These are phyloP conservation scores for Chalciporus piperatus DNA, from an alignment of 768 basidiomycete species.

Conservation along the genomic window DNA sequence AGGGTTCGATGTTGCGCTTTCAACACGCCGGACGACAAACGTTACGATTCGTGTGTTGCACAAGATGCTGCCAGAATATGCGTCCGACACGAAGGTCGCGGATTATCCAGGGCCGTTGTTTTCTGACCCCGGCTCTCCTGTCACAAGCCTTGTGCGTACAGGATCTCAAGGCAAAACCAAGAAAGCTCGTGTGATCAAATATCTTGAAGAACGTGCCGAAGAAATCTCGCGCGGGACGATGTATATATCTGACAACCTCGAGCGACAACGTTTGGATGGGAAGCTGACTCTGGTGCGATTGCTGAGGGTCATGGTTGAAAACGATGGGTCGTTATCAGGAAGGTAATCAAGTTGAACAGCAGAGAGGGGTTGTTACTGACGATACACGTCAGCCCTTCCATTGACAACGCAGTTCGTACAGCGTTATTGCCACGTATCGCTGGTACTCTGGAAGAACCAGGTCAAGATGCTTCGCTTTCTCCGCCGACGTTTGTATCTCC, in stretches of 20 bases:
- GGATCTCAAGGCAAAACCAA: constrained; percentile 75
- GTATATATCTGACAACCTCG: constrained; percentile 56
- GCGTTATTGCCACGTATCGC: constrained; percentile 63
- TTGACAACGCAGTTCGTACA: constrained; percentile 73
- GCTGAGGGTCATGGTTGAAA: constrained; percentile 77
- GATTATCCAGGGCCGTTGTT: constrained; percentile 88
- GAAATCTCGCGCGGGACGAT: constrained; percentile 77
- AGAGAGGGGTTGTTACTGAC: constrained; percentile 13
- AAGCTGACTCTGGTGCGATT: constrained; percentile 73
- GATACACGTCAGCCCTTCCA: constrained; percentile 44
- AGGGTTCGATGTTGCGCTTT: constrained; percentile 75
- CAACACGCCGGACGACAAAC: constrained; percentile 65
- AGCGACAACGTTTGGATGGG: constrained; percentile 66
- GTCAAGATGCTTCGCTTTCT: constrained; percentile 15
- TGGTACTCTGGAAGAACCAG: constrained; percentile 19
- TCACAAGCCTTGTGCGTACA: constrained; percentile 66
- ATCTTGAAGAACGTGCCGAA: constrained; percentile 69
- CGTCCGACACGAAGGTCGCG: constrained; percentile 48
- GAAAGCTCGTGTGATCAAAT: constrained; percentile 73
- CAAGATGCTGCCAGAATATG: constrained; percentile 67
- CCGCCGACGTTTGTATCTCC: constrained; percentile 33
- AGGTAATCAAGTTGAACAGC: constrained; percentile 49
- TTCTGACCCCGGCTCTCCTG: constrained; percentile 65
- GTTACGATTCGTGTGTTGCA: constrained; percentile 67
- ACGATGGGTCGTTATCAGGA: constrained; percentile 85